A percentile compares a stretch with the other conserved stretches of the same genome.
phyloP scores from a whole-genome alignment of 2,329 filamentous ascomycete genomes.

The Cordyceps javanica region DNA sequence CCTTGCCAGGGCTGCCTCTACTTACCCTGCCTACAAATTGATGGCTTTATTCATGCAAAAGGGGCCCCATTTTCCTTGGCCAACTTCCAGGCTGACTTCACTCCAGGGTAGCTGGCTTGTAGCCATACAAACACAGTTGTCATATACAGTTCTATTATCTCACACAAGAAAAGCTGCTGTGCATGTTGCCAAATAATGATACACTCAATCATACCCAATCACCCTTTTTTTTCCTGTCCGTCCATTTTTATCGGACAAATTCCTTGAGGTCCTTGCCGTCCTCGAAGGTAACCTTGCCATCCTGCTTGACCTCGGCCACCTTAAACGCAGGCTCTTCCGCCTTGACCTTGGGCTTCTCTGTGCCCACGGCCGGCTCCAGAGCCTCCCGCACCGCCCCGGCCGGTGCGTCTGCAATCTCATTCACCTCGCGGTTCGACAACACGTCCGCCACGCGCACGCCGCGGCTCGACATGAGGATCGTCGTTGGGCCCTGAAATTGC shows the following conservation, averaged over 20 bases:
- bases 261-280: slow-evolving; percentile 53
- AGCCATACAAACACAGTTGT: neutral
- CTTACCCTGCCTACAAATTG: too few relatives aligned
- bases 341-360: slow-evolving; percentile 2
- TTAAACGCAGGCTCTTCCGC: slow-evolving; percentile 36
- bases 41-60: too few relatives aligned
- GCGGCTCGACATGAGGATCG: slow-evolving; percentile 82
- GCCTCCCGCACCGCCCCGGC: slow-evolving; percentile 62
- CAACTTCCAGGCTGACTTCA: too few relatives aligned
- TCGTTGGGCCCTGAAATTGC: slow-evolving; percentile 80
- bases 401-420: slow-evolving; percentile 81
- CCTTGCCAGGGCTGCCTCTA: too few relatives aligned
- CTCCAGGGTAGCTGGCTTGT: neutral
- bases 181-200: slow-evolving; percentile 4
- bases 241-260: slow-evolving; percentile 36
- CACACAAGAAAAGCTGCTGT: neutral
- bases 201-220: neutral
- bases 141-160: slow-evolving; percentile 2
- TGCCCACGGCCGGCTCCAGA: slow-evolving; percentile 33
- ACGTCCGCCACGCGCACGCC: slow-evolving; percentile 72
- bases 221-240: neutral
- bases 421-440: slow-evolving; percentile 70
- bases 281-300: slow-evolving; percentile 63
- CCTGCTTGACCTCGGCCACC: slow-evolving; percentile 49
- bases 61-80: too few relatives aligned